These are phyloP conservation scores for Sordariomycetes sp. DNA, from an alignment of 2,329 filamentous ascomycete genomes.

Conservation along the genomic window DNA sequence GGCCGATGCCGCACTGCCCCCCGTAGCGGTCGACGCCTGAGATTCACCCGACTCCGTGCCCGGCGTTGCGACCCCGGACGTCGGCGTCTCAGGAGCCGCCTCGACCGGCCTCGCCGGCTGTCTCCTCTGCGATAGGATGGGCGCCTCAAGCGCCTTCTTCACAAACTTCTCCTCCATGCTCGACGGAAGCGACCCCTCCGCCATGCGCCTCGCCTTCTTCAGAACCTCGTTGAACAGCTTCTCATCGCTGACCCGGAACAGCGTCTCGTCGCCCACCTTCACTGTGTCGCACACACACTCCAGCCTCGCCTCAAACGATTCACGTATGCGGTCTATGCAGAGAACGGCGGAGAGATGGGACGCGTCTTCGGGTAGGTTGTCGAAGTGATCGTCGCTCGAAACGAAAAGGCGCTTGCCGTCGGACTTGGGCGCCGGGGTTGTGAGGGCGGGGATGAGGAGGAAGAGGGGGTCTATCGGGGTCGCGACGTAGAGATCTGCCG, in stretches of 20 bases:
- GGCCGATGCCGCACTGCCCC: conserved; percentile 15
- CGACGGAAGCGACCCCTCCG: conserved; percentile 49
- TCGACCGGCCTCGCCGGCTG: conserved; percentile 1
- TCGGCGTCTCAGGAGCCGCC: background rate
- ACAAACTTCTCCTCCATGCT: conserved; percentile 85
- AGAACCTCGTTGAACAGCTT: conserved; percentile 57
- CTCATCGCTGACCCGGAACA: conserved; percentile 66
- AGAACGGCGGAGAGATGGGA: conserved; percentile 48
- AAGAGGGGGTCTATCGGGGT: conserved; percentile 79
- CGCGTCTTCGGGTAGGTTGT: conserved; percentile 39
- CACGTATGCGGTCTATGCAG: conserved; percentile 28
- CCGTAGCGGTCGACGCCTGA: conserved; percentile 23
- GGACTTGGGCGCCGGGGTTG: conserved; percentile 21
- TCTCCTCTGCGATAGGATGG: conserved; percentile 55
- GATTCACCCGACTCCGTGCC: conserved; percentile 22
- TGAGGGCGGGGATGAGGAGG: conserved; percentile 62
- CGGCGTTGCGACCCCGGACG: conserved; percentile 10
- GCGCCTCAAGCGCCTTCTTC: conserved; percentile 59
- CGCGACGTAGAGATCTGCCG: conserved; percentile 67
- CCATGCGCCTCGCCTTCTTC: conserved; percentile 58
- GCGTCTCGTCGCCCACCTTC: conserved; percentile 68
- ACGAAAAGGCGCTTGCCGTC: conserved; percentile 50
- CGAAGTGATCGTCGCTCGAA: conserved; percentile 58
- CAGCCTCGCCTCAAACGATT: conserved; percentile 51
- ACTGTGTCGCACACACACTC: conserved; percentile 65